Evolutionary conservation across 352 stramenopile genomes (phyloP).

Genomic region (Globisporangium sylvaticum): DNA sequence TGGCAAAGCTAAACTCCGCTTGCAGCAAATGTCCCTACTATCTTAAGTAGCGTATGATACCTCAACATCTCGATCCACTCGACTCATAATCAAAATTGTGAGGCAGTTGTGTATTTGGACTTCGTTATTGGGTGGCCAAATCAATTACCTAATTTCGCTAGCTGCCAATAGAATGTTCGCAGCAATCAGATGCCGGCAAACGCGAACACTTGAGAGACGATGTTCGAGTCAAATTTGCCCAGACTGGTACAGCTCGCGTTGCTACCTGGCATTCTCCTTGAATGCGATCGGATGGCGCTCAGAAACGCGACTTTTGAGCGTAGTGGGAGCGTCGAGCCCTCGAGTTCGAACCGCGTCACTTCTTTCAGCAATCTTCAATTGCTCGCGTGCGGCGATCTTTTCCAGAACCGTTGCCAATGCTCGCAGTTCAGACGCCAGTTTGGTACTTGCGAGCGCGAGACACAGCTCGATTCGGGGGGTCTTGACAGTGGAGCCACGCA

Average conservation of each 20-base stretch:
- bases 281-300: neutral
- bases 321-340: no score
- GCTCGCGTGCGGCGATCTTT: neutral
- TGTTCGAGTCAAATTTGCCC: neutral
- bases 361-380: neutral
- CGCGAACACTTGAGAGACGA: neutral
- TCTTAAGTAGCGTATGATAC: no score
- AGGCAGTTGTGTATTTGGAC: no score
- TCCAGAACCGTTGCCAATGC: neutral
- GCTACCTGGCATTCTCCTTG: neutral
- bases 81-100: no score
- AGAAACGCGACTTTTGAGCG: neutral
- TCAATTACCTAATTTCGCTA: no score
- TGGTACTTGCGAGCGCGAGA: neutral
- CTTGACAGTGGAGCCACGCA: no score
- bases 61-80: no score
- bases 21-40: no score
- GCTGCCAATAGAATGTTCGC: neutral
- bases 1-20: no score
- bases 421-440: neutral
- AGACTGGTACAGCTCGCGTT: neutral
- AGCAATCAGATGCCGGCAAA: neutral
- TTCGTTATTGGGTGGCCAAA: no score
- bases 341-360: neutral
- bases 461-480: neutral